These are phyloP conservation scores for Hysterangium stoloniferum DNA, from an alignment of 768 basidiomycete genomes.

Conservation along the genomic window DNA sequence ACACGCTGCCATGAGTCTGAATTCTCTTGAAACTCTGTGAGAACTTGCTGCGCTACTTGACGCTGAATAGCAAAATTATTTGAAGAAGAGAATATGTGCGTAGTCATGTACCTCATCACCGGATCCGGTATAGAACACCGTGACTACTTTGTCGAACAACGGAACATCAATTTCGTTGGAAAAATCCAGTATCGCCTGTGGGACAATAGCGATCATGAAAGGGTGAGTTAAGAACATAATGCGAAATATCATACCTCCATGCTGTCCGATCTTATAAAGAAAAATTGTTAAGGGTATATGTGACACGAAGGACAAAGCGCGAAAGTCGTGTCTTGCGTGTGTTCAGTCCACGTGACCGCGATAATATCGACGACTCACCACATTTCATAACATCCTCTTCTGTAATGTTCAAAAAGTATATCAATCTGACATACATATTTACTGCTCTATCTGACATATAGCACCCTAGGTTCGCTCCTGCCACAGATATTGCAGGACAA, in stretches of 20 bases:
- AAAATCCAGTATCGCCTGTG: constrained; percentile 86
- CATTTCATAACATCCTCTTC: too few relatives aligned
- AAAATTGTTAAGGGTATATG: not conserved
- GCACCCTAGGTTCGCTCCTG: constrained; percentile 33
- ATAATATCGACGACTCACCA: too few relatives aligned
- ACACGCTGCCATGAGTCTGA: constrained; percentile 97
- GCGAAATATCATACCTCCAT: constrained; percentile 1
- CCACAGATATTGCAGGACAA: constrained; percentile 78
- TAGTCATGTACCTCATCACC: constrained; percentile 67
- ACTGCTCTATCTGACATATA: not conserved
- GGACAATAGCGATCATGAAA: not conserved
- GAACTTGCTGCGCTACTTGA: constrained; percentile 87
- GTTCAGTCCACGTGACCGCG: constrained; percentile 2
- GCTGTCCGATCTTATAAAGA: not conserved
- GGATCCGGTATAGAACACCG: constrained; percentile 80
- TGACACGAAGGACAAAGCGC: not conserved
- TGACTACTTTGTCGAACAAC: constrained; percentile 89
- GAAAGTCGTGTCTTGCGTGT: not conserved
- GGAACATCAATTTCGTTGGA: constrained; percentile 83
- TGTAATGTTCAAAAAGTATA: constrained; percentile 73
- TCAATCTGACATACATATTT: constrained; percentile 4
- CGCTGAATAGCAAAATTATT: constrained; percentile 45
- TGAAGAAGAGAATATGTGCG: constrained; percentile 11
- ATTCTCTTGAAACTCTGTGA: constrained; percentile 95
- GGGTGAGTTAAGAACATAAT: not conserved